These are phyloP conservation scores for Fusarium napiforme DNA, from an alignment of 2,329 filamentous ascomycete species.

Conservation along the genomic window DNA sequence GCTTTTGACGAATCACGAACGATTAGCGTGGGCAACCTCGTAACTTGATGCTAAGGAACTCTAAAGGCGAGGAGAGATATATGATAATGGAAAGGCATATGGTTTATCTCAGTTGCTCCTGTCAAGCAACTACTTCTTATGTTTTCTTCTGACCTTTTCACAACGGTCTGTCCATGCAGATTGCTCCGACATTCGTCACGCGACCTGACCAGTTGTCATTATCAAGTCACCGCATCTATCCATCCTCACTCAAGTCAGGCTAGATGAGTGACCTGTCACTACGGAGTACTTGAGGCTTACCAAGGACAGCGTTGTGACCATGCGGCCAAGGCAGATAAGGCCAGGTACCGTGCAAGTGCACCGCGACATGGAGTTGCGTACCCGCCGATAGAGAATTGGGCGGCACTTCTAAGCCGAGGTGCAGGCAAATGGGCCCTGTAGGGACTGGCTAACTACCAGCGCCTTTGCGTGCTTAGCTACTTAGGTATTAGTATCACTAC, in stretches of 20 bases:
- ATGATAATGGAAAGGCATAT: neutral
- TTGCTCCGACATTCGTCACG: constrained; percentile 27
- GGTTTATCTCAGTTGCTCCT: neutral
- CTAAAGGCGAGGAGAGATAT: neutral
- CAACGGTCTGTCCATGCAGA: neutral
- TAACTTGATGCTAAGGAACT: constrained; percentile 28
- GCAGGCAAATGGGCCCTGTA: constrained; percentile 20
- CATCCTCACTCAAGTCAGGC: neutral
- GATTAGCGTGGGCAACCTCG: constrained; percentile 37
- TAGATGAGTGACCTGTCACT: constrained; percentile 3
- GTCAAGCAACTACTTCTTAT: neutral
- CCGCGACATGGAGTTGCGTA: constrained; percentile 12
- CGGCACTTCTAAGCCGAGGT: constrained; percentile 38
- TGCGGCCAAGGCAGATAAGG: constrained; percentile 12
- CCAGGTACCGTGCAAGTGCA: constrained; percentile 23
- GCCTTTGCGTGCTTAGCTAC: constrained; percentile 13
- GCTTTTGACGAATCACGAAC: constrained; percentile 16
- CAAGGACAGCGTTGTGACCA: constrained; percentile 6
- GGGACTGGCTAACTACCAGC: constrained; percentile 8
- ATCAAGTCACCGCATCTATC: constrained; percentile 11
- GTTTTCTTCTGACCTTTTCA: neutral
- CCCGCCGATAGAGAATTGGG: constrained; percentile 10
- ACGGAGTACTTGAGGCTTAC: constrained; percentile 18
- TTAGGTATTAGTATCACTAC: constrained; percentile 23
- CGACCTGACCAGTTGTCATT: constrained; percentile 20